These are phyloP conservation scores for Pisolithus tinctorius DNA, from an alignment of 768 basidiomycete species.

Conservation along the genomic window DNA sequence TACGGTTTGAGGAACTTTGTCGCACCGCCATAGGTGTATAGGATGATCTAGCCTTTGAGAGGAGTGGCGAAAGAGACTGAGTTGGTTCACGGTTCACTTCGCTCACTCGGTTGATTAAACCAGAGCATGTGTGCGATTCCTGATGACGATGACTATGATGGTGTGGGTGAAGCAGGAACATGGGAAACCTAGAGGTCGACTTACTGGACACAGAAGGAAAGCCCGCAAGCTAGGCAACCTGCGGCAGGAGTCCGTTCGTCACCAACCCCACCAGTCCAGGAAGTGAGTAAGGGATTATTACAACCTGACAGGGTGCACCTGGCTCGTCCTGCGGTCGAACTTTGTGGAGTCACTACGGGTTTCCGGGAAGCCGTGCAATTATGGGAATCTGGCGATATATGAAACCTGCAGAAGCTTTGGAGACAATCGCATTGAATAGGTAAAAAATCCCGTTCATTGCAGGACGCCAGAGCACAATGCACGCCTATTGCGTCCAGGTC, in stretches of 20 bases:
- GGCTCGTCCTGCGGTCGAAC: constrained; percentile 27
- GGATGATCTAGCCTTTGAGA: constrained; percentile 39
- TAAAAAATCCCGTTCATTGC: constrained; percentile 64
- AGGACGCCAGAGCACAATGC: constrained; percentile 55
- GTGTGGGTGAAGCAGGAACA: constrained; percentile 6
- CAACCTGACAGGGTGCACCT: constrained; percentile 49
- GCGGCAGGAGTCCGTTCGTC: constrained; percentile 11
- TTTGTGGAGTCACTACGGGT: neutral
- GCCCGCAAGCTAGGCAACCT: constrained; percentile 11
- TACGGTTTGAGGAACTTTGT: constrained; percentile 41
- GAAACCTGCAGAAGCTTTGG: constrained; percentile 54
- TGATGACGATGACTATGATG: constrained; percentile 57
- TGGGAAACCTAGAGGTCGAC: constrained; percentile 7
- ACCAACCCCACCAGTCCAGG: constrained; percentile 24
- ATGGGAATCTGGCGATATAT: constrained; percentile 57
- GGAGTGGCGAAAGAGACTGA: constrained; percentile 47
- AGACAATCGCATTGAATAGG: constrained; percentile 67
- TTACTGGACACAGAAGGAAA: constrained; percentile 62
- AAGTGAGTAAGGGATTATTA: constrained; percentile 47
- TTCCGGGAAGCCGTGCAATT: constrained; percentile 33
- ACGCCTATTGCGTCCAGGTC: constrained; percentile 52
- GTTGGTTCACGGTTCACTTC: constrained; percentile 29
- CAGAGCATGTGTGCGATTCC: constrained; percentile 51
- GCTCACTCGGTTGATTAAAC: constrained; percentile 7
- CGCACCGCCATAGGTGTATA: constrained; percentile 22